Conservation (phyloP, 2,329 filamentous ascomycete species). For the Geosmithia morbida region DNA sequence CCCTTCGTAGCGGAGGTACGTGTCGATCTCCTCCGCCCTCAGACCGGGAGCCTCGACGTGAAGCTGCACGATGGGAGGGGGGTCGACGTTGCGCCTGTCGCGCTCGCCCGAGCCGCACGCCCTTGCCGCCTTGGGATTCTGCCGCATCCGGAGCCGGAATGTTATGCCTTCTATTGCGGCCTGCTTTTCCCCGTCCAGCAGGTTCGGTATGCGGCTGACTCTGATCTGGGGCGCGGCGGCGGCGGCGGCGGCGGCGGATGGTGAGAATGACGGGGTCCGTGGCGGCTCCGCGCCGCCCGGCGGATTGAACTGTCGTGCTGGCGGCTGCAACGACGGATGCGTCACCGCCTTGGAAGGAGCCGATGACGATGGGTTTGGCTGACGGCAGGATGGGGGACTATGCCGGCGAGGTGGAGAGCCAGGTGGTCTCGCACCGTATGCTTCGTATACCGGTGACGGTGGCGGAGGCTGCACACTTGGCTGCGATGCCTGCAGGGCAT, state of each 20-base stretch:
- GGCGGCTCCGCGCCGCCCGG: neutral
- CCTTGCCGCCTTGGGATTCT: constrained; percentile 64
- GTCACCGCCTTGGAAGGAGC: no score
- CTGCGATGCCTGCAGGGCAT: no score
- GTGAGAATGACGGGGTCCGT: neutral
- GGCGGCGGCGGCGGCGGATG: neutral
- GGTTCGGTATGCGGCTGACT: constrained; percentile 17
- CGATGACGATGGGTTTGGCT: no score
- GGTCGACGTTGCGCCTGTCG: constrained; percentile 70
- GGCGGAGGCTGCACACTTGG: no score
- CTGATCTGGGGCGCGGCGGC: neutral
- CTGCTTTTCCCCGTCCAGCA: constrained; percentile 8
- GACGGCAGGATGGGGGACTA: no score
- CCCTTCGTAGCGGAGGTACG: constrained; percentile 43
- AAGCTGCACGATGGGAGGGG: constrained; percentile 69
- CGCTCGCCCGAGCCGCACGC: constrained; percentile 75
- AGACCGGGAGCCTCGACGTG: constrained; percentile 43
- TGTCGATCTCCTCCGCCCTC: constrained; percentile 36
- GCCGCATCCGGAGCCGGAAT: constrained; percentile 39
- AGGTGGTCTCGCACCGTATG: no score
- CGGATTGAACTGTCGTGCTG: neutral
- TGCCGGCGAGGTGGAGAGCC: no score
- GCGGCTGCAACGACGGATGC: no score
- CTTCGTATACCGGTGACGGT: no score
- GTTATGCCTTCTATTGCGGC: constrained; percentile 8